A percentile compares a stretch with the other conserved stretches of the same genome.
Conservation (phyloP, 2,329 filamentous ascomycete species). For the Didymella pinodella region DNA sequence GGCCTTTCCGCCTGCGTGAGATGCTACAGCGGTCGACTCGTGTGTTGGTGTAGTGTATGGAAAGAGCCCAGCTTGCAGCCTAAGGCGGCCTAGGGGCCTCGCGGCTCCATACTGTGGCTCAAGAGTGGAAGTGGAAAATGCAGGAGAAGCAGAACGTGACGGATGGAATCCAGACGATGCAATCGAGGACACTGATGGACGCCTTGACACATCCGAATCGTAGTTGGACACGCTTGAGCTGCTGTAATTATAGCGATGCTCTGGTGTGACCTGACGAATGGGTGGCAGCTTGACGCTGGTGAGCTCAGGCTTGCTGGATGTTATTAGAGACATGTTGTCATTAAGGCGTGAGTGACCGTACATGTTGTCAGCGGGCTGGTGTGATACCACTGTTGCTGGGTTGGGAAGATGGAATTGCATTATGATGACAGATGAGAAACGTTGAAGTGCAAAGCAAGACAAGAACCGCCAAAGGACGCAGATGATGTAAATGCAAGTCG, state of each 20-base stretch:
- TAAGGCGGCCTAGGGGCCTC: constrained; percentile 11
- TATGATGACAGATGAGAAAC: constrained; percentile 4
- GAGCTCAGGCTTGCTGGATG: constrained; percentile 13
- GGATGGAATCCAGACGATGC: constrained; percentile 18
- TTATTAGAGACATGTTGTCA: neutral
- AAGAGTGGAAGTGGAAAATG: constrained; percentile 10
- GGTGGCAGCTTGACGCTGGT: constrained; percentile 20
- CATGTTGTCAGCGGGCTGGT: constrained; percentile 15
- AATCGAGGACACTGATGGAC: constrained; percentile 18
- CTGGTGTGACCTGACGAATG: constrained; percentile 16
- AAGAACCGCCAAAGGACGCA: constrained; percentile 17
- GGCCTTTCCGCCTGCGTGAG: constrained; percentile 18
- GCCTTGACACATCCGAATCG: constrained; percentile 20
- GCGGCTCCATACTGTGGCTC: constrained; percentile 11
- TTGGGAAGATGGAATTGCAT: constrained; percentile 23
- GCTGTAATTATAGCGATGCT: constrained; percentile 10
- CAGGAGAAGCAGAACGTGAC: constrained; percentile 20
- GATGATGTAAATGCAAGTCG: constrained; percentile 8
- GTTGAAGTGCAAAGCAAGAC: constrained; percentile 5
- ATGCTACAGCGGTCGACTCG: neutral
- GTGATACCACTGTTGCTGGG: constrained; percentile 20
- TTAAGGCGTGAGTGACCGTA: neutral
- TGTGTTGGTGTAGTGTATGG: constrained; percentile 9
- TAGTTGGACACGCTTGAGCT: constrained; percentile 14
- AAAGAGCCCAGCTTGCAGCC: constrained; percentile 13